phyloP scores from a whole-genome alignment of 306 rosid species.

The Delonix regia region DNA sequence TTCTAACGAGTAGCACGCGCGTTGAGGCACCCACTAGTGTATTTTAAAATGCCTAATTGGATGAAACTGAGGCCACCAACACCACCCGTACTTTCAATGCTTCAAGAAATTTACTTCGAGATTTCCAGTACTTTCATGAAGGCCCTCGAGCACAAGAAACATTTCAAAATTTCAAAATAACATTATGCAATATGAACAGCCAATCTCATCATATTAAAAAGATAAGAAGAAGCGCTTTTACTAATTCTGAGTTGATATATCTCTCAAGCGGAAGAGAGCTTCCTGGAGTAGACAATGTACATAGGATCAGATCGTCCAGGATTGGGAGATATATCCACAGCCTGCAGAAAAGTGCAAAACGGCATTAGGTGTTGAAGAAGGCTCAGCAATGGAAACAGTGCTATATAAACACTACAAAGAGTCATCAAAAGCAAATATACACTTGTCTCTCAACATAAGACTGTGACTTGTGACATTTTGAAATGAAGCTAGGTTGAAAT shows the following conservation, averaged over 20 bases:
- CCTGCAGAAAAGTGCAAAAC: constrained; percentile 52
- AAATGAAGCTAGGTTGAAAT: neutral
- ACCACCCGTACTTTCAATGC: too few relatives aligned
- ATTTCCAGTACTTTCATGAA: neutral
- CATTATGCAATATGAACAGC: neutral
- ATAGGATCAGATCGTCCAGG: constrained; percentile 86
- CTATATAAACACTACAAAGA: neutral
- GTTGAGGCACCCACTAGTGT: neutral
- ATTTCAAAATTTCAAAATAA: neutral
- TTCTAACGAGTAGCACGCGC: neutral
- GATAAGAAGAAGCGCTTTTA: neutral
- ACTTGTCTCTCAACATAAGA: constrained; percentile 11
- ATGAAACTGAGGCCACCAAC: too few relatives aligned
- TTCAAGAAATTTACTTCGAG: neutral
- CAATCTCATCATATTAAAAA: neutral
- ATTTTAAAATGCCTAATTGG: neutral
- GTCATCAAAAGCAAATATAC: neutral
- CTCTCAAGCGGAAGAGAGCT: constrained; percentile 17
- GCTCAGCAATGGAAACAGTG: constrained; percentile 9
- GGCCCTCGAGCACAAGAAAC: neutral
- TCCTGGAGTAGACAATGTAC: constrained; percentile 61
- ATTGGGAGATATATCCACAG: constrained; percentile 76
- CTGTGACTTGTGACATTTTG: neutral
- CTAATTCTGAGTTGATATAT: neutral
- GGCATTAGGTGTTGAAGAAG: neutral